phyloP scores from a whole-genome alignment of 2,329 filamentous ascomycete genomes.

The Ophiocordyceps robertsii region DNA sequence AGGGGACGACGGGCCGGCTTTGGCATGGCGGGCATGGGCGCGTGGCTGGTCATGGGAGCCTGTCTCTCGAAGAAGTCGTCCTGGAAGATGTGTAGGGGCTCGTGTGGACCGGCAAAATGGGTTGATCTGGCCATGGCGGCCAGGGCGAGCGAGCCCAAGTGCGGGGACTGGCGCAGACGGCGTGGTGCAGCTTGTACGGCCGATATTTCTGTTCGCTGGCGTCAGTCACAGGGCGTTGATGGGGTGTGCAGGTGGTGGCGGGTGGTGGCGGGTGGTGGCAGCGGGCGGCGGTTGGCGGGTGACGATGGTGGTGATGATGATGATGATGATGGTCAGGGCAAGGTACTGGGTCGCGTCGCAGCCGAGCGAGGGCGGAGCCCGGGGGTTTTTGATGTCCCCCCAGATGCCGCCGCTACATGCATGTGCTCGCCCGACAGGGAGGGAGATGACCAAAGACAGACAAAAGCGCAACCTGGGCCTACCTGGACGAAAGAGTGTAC shows the following conservation, averaged over 20 bases:
- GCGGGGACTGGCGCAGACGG: not conserved
- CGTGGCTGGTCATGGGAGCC: slow-evolving; percentile 38
- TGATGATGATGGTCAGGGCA: not conserved
- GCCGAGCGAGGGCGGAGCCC: not conserved
- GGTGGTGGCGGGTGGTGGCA: not conserved
- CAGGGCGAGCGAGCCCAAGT: slow-evolving; percentile 7
- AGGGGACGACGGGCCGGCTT: slow-evolving; percentile 35
- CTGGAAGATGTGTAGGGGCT: slow-evolving; percentile 38
- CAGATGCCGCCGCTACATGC: not conserved
- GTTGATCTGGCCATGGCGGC: slow-evolving; percentile 41
- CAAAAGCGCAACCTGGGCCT: not conserved
- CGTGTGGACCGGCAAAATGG: slow-evolving; percentile 29
- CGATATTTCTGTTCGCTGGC: not conserved
- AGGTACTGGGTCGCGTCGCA: not conserved
- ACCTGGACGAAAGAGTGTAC: not conserved
- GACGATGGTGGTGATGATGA: not conserved
- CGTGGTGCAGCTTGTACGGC: too few relatives aligned
- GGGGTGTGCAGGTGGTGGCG: too few relatives aligned
- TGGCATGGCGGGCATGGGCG: slow-evolving; percentile 38
- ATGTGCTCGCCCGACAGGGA: not conserved
- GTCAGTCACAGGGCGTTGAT: not conserved
- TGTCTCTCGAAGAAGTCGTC: slow-evolving; percentile 34
- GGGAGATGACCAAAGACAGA: slow-evolving; percentile 1
- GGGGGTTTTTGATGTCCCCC: not conserved
- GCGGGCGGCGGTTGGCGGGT: not conserved